A percentile compares a stretch with the other conserved stretches of the same genome.
Evolutionary conservation across 768 basidiomycete species (phyloP).

Genomic region (Leccinum boreale): DNA sequence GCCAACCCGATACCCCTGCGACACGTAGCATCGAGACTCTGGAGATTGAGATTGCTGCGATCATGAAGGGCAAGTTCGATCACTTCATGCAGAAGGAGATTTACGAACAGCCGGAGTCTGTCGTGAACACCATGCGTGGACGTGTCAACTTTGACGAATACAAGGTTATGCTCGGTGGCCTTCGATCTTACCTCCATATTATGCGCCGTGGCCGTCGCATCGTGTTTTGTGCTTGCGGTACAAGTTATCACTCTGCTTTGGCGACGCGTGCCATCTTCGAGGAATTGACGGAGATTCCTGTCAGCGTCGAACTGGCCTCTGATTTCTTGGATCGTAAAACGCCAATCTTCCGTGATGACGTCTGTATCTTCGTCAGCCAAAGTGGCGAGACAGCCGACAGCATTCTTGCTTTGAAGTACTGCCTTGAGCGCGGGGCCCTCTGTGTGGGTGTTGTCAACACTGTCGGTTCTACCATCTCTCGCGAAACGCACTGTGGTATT

Average conservation of each 20-base stretch:
- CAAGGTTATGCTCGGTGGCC: conserved; percentile 89
- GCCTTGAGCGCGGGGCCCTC: conserved; percentile 92
- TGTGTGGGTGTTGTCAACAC: conserved; percentile 98
- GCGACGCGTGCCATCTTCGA: conserved; percentile 98
- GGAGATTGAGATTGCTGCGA: conserved; percentile 98
- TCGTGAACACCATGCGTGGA: conserved; percentile 99
- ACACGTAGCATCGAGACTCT: conserved; percentile 97
- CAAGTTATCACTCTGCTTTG: conserved; percentile 94
- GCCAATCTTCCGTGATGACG: conserved; percentile 98
- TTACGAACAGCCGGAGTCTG: conserved; percentile 98
- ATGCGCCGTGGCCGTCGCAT: conserved; percentile 94
- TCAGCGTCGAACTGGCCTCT: conserved; percentile 93
- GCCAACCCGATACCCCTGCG: conserved; percentile 49
- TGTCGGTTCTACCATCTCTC: conserved; percentile 95
- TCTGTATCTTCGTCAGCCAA: conserved; percentile 94
- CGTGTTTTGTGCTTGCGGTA: conserved; percentile 98
- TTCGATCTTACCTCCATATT: conserved; percentile 92
- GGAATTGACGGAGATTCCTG: conserved; percentile 97
- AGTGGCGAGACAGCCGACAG: conserved; percentile 99
- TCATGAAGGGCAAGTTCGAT: conserved; percentile 99
- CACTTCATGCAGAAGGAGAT: conserved; percentile 99
- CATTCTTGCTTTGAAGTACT: conserved; percentile 93
- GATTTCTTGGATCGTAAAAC: conserved; percentile 99
- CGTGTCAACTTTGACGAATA: conserved; percentile 97
- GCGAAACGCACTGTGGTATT: conserved; percentile 98